A percentile compares a stretch with the other conserved stretches of the same genome.
Evolutionary conservation across 78 protist genomes (phyloP).

Genomic region (Emiliania huxleyi): DNA sequence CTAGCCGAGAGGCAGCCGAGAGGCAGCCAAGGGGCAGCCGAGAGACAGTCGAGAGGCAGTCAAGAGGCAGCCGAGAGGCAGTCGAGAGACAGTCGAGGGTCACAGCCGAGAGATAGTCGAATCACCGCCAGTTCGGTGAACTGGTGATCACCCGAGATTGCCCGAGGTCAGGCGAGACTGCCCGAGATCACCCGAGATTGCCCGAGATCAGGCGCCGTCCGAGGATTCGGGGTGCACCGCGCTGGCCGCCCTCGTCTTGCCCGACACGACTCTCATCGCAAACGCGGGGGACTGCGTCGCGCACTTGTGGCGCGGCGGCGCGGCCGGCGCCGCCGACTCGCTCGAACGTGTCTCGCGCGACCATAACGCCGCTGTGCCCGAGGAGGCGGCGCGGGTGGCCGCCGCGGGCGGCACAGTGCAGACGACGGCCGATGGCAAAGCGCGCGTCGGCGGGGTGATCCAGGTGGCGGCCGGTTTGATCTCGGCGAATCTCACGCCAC

Average conservation of each 20-base stretch:
- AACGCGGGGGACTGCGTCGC: neutral
- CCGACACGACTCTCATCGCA: neutral
- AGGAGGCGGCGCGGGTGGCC: neutral
- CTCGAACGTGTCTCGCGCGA: neutral
- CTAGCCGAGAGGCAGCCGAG: too few species aligned
- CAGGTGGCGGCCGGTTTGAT: neutral
- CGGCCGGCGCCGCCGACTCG: too few species aligned
- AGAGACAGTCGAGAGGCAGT: too few species aligned
- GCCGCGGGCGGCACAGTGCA: neutral
- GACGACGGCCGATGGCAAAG: neutral
- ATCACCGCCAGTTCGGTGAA: too few species aligned
- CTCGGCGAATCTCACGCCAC: too few species aligned
- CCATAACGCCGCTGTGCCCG: neutral
- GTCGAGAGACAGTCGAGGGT: too few species aligned
- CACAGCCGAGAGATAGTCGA: too few species aligned
- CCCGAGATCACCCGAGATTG: neutral
- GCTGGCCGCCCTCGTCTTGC: neutral
- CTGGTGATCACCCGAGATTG: too few species aligned
- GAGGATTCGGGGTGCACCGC: constrained; percentile 4
- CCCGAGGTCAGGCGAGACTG: too few species aligned
- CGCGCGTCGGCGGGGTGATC: constrained; percentile 5
- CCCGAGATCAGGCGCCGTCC: neutral
- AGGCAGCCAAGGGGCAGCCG: too few species aligned
- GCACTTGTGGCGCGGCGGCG: neutral
- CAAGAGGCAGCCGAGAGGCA: too few species aligned